Base-by-base conservation (phyloP, 2,329 filamentous ascomycete species). In the Sporothrix pallida region DNA sequence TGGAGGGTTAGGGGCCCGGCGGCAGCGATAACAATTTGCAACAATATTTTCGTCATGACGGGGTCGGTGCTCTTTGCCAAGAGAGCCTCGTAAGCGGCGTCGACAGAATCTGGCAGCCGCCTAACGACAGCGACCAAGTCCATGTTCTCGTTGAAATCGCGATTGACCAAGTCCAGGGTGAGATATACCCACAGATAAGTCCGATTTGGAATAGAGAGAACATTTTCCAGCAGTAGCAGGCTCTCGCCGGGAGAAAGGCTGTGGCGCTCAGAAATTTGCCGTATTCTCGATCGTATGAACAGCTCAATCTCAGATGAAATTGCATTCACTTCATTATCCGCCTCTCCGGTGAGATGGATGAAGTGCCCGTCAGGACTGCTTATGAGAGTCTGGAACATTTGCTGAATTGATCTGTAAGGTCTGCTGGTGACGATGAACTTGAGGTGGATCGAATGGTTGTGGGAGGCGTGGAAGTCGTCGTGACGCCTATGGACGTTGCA, bases 111-210 rank as follows among this genome's bases (percentile, higher is more conserved):
- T 26, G 71, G 60, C 79, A 1, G 31, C 56, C 0, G 79, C 79
- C 1, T 79, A 72, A 8, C 71, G 71, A 69, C 46, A 71, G 17
- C 50, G 54, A n/a, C 73, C 56, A 72, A 7, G 3, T 13, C 7
- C 17, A 3, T 69, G 31, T 72, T 23, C 26, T 78, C 71, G 52
- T 79, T 75, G 20, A 83, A 80, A 50, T 83, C 81, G 13, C 75
- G 60, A 12, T 77, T 75, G 12, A 75, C 13, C 20, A 56, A 15
- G 15, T 75, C 63, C 17, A 83, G 80, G 1, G 82, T 77, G 70
- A 83, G 78, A 60, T 81, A 77, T 2, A 81, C 76, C 81, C 80
- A 83, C 15, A 84, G 80, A 71, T 83, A 83, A 0, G 81, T 83
- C 10, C 81, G 80, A 54, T 83, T 76, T 0, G 74, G 50, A 46